Evolutionary conservation across 148 eudicot species (phyloP), one percentile per base, ranked within the genome.

Genomic region (Vaccinium corymbosum): DNA sequence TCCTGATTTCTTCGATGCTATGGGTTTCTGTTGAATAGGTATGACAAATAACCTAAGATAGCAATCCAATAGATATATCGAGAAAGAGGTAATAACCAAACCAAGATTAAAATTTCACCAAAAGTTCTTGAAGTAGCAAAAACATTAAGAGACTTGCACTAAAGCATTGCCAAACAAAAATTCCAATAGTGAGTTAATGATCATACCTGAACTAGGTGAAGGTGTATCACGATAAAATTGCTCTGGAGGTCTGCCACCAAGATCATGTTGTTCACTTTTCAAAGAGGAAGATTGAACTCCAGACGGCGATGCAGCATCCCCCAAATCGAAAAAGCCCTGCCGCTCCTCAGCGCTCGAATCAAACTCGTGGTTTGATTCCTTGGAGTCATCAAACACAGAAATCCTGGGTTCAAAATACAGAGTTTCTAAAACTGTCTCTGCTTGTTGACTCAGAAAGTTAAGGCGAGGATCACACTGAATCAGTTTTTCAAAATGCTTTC

Each of bases 391-490:
- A 85, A 93, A 93, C 25, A 89, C 82, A 74, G 98, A 88, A 80
- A 81, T 88, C 84, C 89, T 85, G 0, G 93, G 87, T 77, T 94
- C 98, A 85, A 97, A 95, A 81, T 92, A 91, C 38, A 98, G 98
- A 82, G 92, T 86, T 55, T 95, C 96, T 27, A 94, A 62, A 16
- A 82, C 88, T 51, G 91, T 87, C 77, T 95, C 96, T 49, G 92
- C 93, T 87, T 95, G 98, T 79, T 94, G 97, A 85, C 98, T 93
- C 53, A 97, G 88, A 81, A 81, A 93, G 83, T 93, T 83, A 78
- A 97, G 98, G 80, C 98, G 99, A 81, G 94, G 97, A 90, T 97
- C 99, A 87, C 98, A 97, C 61, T 93, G 98, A 66, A 94, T 85
- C 57, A 97, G 97, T 87, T 97, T 97, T 81, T 97, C 98, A 92